Evolutionary conservation across 1,139 yeast species (phyloP).

Genomic region (Suhomyces wounanorum): DNA sequence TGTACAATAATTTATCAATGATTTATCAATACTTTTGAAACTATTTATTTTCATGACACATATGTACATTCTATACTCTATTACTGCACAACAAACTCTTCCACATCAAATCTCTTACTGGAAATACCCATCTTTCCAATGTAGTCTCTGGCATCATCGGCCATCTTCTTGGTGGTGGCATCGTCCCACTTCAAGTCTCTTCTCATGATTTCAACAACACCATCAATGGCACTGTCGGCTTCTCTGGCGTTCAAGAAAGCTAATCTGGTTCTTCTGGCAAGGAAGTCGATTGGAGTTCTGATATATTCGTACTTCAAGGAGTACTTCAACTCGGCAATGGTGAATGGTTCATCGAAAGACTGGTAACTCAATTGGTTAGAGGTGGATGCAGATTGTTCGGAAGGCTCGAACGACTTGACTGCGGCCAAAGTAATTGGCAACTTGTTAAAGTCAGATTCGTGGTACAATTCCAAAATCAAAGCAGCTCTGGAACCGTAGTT

Average conservation of each 20-base stretch:
- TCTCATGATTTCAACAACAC: constrained; percentile 84
- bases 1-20: background rate
- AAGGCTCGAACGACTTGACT: constrained; percentile 35
- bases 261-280: constrained; percentile 90
- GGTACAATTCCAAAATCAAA: constrained; percentile 66
- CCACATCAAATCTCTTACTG: constrained; percentile 40
- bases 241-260: constrained; percentile 90
- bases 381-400: constrained; percentile 33
- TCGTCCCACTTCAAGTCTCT: constrained; percentile 75
- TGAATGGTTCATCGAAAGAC: constrained; percentile 80
- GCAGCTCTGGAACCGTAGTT: constrained; percentile 93
- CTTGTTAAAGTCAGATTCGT: constrained; percentile 53
- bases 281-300: constrained; percentile 85
- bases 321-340: constrained; percentile 88
- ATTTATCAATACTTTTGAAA: background rate
- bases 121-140: constrained; percentile 62
- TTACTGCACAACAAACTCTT: constrained; percentile 26
- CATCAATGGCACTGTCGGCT: constrained; percentile 79
- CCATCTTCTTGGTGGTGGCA: constrained; percentile 58
- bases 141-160: constrained; percentile 52
- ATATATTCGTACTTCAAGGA: constrained; percentile 82
- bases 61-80: constrained; percentile 6
- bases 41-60: constrained; percentile 1
- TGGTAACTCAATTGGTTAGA: constrained; percentile 46
- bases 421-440: constrained; percentile 65